Evolutionary conservation across 2,329 filamentous ascomycete species (phyloP).

Genomic region (Aspergillus sp.): DNA sequence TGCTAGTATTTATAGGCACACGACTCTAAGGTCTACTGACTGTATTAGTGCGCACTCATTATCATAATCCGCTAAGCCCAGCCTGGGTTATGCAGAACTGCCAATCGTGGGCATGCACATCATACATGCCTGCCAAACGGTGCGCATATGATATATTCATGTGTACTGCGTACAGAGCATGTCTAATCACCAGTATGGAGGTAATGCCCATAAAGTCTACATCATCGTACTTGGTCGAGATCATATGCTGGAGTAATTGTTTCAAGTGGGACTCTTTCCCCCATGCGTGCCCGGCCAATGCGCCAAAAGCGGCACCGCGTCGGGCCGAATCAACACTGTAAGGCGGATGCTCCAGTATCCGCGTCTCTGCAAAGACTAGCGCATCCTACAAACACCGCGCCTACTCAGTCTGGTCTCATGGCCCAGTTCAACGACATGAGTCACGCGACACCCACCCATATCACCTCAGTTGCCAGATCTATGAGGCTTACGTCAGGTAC

Average conservation of each 20-base stretch:
- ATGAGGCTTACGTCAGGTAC: too few species aligned
- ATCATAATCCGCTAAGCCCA: background rate
- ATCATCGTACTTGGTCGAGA: too few species aligned
- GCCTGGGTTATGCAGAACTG: background rate
- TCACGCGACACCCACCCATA: background rate
- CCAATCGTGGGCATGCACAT: background rate
- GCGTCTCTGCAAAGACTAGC: conserved; percentile 5
- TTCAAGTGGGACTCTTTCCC: background rate
- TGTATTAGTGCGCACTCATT: background rate
- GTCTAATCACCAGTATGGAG: background rate
- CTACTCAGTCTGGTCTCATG: background rate
- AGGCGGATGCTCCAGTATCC: conserved; percentile 8
- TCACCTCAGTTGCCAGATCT: too few species aligned
- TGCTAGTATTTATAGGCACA: background rate
- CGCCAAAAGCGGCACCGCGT: conserved; percentile 6
- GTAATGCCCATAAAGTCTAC: background rate
- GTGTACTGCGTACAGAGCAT: too few species aligned
- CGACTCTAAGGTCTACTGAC: background rate
- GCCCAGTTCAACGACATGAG: background rate
- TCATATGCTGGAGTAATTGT: too few species aligned
- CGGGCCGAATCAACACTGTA: conserved; percentile 9
- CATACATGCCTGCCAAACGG: background rate
- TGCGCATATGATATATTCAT: background rate
- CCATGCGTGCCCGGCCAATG: background rate
- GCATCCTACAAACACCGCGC: background rate